A percentile compares a stretch with the other conserved stretches of the same genome.
phyloP scores from a whole-genome alignment of 2,329 filamentous ascomycete species.

The Apiospora marii region DNA sequence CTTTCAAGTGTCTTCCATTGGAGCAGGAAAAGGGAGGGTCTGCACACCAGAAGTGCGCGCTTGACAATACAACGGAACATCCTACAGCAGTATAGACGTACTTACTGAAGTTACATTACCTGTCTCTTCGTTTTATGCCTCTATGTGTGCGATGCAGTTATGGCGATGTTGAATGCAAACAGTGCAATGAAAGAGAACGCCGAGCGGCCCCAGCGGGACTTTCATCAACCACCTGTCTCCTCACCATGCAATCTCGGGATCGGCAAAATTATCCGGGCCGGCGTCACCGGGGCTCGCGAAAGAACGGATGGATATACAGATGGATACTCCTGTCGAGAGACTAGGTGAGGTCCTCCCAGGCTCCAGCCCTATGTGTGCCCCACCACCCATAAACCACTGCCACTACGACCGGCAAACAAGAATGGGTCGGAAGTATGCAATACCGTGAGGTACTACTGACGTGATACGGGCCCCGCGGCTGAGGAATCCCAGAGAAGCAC shows the following conservation, averaged over 20 bases:
- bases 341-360: slow-evolving; percentile 16
- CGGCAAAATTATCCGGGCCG: slow-evolving; percentile 5
- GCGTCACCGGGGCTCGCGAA: neutral
- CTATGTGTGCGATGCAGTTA: neutral
- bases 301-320: neutral
- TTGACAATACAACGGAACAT: neutral
- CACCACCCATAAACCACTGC: neutral
- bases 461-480: neutral
- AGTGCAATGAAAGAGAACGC: neutral
- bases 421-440: neutral
- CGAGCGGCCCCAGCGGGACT: neutral
- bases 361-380: slow-evolving; percentile 10
- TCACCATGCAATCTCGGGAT: neutral
- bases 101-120: too few species aligned
- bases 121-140: neutral
- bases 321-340: slow-evolving; percentile 11
- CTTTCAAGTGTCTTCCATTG: neutral
- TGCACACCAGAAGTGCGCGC: neutral
- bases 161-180: neutral
- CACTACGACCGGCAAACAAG: neutral
- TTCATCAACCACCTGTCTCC: neutral
- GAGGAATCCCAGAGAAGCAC: neutral
- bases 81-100: too few species aligned
- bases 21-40: neutral
- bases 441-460: neutral